A percentile compares a stretch with the other conserved stretches of the same genome.
Evolutionary conservation across 2,329 filamentous ascomycete species (phyloP).

Genomic region (Penicillium sp.): DNA sequence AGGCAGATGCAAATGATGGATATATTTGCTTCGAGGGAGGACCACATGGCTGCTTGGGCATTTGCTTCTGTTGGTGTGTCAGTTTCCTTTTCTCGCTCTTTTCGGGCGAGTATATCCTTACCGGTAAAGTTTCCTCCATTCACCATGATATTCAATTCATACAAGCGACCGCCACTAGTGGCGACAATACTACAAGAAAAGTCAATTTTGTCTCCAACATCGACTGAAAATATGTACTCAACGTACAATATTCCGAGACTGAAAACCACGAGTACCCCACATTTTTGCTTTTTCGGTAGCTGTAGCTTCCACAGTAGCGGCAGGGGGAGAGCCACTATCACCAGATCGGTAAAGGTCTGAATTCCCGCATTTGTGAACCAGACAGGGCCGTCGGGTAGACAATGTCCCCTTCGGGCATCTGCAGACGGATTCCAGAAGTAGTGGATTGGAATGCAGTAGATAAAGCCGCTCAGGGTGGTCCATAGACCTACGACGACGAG

Average conservation of each 20-base stretch:
- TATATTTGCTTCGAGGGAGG: slow-evolving; percentile 30
- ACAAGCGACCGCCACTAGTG: slow-evolving; percentile 27
- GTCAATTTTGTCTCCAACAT: not conserved
- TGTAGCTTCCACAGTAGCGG: slow-evolving; percentile 23
- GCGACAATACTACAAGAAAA: slow-evolving; percentile 24
- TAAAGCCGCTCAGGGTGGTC: slow-evolving; percentile 27
- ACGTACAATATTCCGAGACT: slow-evolving; percentile 30
- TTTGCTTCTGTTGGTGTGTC: slow-evolving; percentile 19
- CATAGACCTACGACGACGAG: slow-evolving; percentile 26
- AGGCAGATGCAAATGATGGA: slow-evolving; percentile 36
- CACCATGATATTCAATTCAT: slow-evolving; percentile 18
- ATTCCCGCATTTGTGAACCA: slow-evolving; percentile 33
- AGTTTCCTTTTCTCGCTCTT: not conserved
- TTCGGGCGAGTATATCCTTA: slow-evolving; percentile 2
- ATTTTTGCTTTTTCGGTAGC: slow-evolving; percentile 23
- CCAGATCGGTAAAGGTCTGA: slow-evolving; percentile 28
- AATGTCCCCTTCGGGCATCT: slow-evolving; percentile 3
- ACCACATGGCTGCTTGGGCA: slow-evolving; percentile 29
- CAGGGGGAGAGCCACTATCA: slow-evolving; percentile 29
- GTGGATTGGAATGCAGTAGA: slow-evolving; percentile 28
- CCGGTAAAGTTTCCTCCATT: slow-evolving; percentile 18
- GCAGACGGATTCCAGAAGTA: slow-evolving; percentile 23
- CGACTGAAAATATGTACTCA: not conserved
- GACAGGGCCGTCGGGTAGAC: slow-evolving; percentile 19
- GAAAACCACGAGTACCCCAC: slow-evolving; percentile 28